Conservation (phyloP, 2,329 filamentous ascomycete genomes). For the Penicillium sp. region DNA sequence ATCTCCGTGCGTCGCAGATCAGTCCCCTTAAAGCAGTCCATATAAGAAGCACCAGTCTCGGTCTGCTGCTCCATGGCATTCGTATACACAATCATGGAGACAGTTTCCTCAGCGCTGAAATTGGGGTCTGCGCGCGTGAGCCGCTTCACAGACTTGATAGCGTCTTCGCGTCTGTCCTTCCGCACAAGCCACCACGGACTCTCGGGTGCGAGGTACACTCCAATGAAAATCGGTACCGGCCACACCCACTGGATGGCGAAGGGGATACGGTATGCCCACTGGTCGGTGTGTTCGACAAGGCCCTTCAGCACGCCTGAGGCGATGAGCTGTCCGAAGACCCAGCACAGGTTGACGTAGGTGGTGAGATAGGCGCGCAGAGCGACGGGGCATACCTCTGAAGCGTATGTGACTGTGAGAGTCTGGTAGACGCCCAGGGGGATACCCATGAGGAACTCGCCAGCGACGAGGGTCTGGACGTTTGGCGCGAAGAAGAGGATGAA, state of each 20-base stretch:
- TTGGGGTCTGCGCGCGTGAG: conserved; percentile 28
- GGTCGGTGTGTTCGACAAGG: conserved; percentile 28
- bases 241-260: conserved; percentile 38
- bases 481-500: conserved; percentile 46
- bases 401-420: conserved; percentile 40
- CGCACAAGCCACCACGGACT: conserved; percentile 44
- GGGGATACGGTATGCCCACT: conserved; percentile 42
- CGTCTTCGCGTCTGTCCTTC: conserved; percentile 37
- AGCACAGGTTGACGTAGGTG: conserved; percentile 43
- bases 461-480: conserved; percentile 36
- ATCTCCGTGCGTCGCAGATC: conserved; percentile 45
- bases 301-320: conserved; percentile 37
- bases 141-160: conserved; percentile 30
- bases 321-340: conserved; percentile 44
- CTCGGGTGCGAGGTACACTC: conserved; percentile 33
- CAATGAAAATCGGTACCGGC: conserved; percentile 25
- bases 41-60: conserved; percentile 23
- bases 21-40: conserved; percentile 33
- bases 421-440: conserved; percentile 41
- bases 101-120: conserved; percentile 30
- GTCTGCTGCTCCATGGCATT: conserved; percentile 31
- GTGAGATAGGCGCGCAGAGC: conserved; percentile 36
- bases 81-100: conserved; percentile 44
- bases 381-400: conserved; percentile 40
- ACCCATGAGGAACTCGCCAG: conserved; percentile 42